A percentile compares a stretch with the other conserved stretches of the same genome.
These are phyloP conservation scores for Corylus americana DNA, from an alignment of 306 rosid genomes.

Conservation along the genomic window DNA sequence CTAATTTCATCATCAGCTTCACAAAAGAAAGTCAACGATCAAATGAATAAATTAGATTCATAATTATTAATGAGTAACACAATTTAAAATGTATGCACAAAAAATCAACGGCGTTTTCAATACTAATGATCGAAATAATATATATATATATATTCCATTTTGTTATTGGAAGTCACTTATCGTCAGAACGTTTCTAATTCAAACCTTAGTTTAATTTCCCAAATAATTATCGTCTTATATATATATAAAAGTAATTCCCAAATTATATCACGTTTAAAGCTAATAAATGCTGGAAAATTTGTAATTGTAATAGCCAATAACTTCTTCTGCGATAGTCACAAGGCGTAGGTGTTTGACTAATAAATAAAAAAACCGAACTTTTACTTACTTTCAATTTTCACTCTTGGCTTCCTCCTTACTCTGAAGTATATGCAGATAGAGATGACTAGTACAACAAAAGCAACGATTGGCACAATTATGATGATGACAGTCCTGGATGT, in stretches of 20 bases:
- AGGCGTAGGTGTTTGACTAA: background rate
- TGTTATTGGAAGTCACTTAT: background rate
- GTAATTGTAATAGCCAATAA: slow-evolving; percentile 11
- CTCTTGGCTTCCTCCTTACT: background rate
- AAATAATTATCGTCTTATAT: no score
- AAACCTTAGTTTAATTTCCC: no score
- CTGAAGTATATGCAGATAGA: slow-evolving; percentile 26
- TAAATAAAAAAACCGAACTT: slow-evolving; percentile 2
- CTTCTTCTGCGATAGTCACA: background rate
- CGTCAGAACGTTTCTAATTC: background rate
- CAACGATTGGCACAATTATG: slow-evolving; percentile 26
- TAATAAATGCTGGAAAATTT: no score
- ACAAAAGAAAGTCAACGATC: background rate
- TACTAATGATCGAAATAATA: background rate
- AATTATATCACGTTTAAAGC: no score
- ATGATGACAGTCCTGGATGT: slow-evolving; percentile 11
- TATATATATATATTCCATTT: background rate
- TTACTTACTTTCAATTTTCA: slow-evolving; percentile 21
- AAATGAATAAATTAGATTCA: background rate
- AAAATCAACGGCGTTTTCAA: background rate
- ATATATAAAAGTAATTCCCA: background rate
- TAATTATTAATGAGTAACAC: background rate
- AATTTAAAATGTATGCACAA: background rate
- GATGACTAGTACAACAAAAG: slow-evolving; percentile 8
- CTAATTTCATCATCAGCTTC: slow-evolving; percentile 5